Evolutionary conservation across 176 grass and related monocot genomes (phyloP), one percentile per base, ranked within the genome.

Genomic region (Coix lacrymajobi): DNA sequence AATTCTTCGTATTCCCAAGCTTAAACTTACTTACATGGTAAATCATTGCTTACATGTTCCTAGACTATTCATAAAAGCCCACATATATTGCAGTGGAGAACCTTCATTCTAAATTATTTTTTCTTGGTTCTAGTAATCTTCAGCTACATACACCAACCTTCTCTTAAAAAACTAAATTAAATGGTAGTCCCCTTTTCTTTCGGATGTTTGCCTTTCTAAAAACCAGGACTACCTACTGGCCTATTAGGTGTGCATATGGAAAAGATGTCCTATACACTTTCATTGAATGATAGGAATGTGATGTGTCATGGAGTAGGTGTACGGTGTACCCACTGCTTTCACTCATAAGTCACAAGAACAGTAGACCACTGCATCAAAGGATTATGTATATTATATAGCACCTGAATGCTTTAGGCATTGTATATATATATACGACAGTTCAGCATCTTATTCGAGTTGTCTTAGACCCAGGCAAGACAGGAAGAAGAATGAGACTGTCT

Each of bases 351-450:
- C 57, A 61, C 57, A 61, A 28, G 11, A 61, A 25, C 17, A 37
- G 51, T 69, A 28, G 10, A 61, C 57, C 17, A 37, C 38, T 45
- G 29, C 64, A 26, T 5, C 15, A 40, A 15, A 39, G 48, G 24
- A 29, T 12, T 80, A 73, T 80, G 70, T 70, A 61, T 44, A 85
- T 22, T 66, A 54, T 33, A 73, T 56, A 57, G 52, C 22, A 57
- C 8, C 20, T 56, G 12, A 77, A 80, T 3, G 14, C 33, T 0
- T 4, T 10, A 41, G 11, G 4, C 41, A 79, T 14, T 14, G 24
- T 54, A 54, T 22, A 54, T 8, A 54, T 8, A 22, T 22, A 30
- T 43, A 60, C 24, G 73, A n/a, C 10, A 19, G 1, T 56, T 51
- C 58, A 80, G 3, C 45, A 65, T 54, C 76, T 43, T 40, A 80